These are phyloP conservation scores for Claviceps arundinis DNA, from an alignment of 2,329 filamentous ascomycete genomes.

Conservation along the genomic window DNA sequence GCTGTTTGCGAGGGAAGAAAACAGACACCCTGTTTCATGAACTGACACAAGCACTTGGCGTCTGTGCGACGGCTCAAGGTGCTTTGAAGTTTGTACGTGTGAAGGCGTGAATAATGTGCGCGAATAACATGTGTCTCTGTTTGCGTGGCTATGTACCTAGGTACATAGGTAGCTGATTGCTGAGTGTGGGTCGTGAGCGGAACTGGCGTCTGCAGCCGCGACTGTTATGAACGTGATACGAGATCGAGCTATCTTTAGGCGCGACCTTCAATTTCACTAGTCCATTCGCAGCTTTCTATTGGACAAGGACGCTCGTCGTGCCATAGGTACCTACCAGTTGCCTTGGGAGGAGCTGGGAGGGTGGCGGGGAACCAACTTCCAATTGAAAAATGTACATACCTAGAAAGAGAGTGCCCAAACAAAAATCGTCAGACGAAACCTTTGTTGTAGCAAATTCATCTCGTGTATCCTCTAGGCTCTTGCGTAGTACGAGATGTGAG, in stretches of 20 bases:
- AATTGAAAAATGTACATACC: neutral
- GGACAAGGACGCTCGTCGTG: neutral
- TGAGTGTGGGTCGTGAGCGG: neutral
- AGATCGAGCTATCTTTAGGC: slow-evolving; percentile 1
- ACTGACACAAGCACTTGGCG: neutral
- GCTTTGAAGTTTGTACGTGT: neutral
- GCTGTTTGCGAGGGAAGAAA: neutral
- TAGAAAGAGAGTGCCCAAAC: neutral
- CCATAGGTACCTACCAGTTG: neutral
- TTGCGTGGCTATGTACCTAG: neutral
- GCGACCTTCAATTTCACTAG: neutral
- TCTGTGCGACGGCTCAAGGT: neutral
- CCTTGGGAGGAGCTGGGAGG: neutral
- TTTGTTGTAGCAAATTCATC: neutral
- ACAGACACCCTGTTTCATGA: neutral
- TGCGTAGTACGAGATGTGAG: neutral
- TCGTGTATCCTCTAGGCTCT: neutral
- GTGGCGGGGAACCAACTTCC: neutral
- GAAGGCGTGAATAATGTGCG: neutral
- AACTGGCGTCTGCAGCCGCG: slow-evolving; percentile 5
- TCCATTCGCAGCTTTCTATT: neutral
- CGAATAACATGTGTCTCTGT: neutral
- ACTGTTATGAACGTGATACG: neutral
- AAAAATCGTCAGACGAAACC: neutral
- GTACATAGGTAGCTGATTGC: neutral